Evolutionary conservation across 1,284 basidiomycete genomes (phyloP).

Genomic region (Coriolopsis trogii): DNA sequence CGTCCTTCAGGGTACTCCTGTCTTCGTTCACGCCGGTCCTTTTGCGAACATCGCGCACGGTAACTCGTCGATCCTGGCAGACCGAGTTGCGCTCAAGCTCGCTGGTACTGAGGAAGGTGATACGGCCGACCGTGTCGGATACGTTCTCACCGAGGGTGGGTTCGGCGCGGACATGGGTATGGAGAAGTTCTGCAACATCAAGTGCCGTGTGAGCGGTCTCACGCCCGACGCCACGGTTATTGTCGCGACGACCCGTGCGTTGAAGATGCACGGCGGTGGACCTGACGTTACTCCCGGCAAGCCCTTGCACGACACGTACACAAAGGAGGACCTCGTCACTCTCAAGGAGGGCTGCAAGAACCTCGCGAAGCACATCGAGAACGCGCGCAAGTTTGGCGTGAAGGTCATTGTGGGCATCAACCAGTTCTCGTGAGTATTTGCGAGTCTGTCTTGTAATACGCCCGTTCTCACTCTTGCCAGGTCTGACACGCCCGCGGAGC

Average conservation of each 20-base stretch:
- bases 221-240: conserved; percentile 94
- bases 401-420: conserved; percentile 98
- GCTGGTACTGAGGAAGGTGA: conserved; percentile 97
- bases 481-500: conserved; percentile 89
- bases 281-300: conserved; percentile 98
- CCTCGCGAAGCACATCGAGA: conserved; percentile 92
- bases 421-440: conserved; percentile 81
- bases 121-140: conserved; percentile 79
- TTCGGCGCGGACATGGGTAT: conserved; percentile 99
- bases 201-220: conserved; percentile 93
- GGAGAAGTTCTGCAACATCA: conserved; percentile 99
- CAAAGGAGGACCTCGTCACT: conserved; percentile 90
- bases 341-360: conserved; percentile 94
- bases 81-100: conserved; percentile 94
- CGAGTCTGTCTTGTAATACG: background rate
- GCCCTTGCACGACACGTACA: conserved; percentile 91
- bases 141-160: conserved; percentile 97
- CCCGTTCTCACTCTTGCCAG: conserved; percentile 42
- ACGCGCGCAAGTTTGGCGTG: conserved; percentile 94
- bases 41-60: conserved; percentile 99
- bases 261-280: conserved; percentile 99
- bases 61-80: conserved; percentile 98
- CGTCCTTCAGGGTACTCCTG: conserved; percentile 82
- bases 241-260: conserved; percentile 95
- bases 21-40: conserved; percentile 98